A percentile compares a stretch with the other conserved stretches of the same genome.
Conservation (phyloP, 1,139 yeast genomes). For the Fermentozyma sake region DNA sequence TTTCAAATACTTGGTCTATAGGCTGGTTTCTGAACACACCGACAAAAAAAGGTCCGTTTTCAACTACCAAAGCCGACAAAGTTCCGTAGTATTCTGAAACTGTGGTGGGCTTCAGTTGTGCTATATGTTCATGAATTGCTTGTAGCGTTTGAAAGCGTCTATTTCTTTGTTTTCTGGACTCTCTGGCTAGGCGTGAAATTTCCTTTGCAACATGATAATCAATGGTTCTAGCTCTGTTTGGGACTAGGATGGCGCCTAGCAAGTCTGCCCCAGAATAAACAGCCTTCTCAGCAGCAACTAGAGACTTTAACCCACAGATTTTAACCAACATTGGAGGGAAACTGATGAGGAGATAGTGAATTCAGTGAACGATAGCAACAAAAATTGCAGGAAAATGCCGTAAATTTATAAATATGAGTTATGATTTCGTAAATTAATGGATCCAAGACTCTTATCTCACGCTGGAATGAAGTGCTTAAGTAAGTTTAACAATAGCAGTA, state of each 20-base stretch:
- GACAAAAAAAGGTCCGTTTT: conserved; percentile 68
- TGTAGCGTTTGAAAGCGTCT: conserved; percentile 16
- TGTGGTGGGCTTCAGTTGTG: conserved; percentile 11
- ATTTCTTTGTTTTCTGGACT: conserved; percentile 13
- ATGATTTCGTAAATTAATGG: too few species aligned
- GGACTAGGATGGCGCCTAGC: conserved; percentile 84
- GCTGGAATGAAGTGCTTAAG: too few species aligned
- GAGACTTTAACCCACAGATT: conserved; percentile 75
- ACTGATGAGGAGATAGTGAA: too few species aligned
- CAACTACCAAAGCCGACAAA: conserved; percentile 25
- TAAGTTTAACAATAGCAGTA: too few species aligned
- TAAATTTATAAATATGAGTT: not conserved
- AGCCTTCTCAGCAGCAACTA: conserved; percentile 67
- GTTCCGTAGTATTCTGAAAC: conserved; percentile 32
- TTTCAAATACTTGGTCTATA: conserved; percentile 50
- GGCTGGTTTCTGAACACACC: conserved; percentile 91
- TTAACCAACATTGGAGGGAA: conserved; percentile 55
- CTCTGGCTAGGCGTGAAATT: conserved; percentile 40
- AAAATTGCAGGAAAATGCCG: not conserved
- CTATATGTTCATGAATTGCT: conserved; percentile 17
- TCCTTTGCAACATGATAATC: conserved; percentile 47
- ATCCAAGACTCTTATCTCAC: too few species aligned
- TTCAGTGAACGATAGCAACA: not conserved
- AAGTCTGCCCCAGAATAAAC: conserved; percentile 68
- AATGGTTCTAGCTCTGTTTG: conserved; percentile 71